phyloP scores from a whole-genome alignment of 352 stramenopile species.

The Phytophthora ramorum region DNA sequence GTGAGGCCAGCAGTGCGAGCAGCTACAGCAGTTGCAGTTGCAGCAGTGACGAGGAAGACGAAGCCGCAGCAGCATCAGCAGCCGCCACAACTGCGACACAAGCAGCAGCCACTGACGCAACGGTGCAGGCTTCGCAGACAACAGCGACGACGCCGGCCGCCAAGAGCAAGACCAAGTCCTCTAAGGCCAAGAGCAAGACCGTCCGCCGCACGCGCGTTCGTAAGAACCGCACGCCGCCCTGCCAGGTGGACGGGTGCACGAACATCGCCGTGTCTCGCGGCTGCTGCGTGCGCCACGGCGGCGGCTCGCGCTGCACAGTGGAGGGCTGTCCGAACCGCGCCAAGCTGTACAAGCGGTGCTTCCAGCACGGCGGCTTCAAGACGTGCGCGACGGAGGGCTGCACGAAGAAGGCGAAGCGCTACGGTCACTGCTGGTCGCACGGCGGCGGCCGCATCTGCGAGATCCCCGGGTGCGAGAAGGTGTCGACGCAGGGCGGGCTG shows the following conservation, averaged over 20 bases:
- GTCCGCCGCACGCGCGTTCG: constrained; percentile 21
- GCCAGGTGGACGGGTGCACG: constrained; percentile 67
- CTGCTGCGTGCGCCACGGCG: constrained; percentile 59
- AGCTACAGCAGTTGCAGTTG: constrained; percentile 18
- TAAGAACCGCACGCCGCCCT: constrained; percentile 60
- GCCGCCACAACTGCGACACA: neutral
- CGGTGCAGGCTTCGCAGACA: constrained; percentile 2
- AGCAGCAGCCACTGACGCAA: constrained; percentile 5
- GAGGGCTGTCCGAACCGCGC: constrained; percentile 61
- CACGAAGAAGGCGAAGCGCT: constrained; percentile 72
- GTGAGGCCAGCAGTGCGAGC: constrained; percentile 22
- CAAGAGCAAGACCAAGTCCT: constrained; percentile 10
- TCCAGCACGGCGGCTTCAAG: constrained; percentile 76
- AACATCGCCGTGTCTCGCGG: constrained; percentile 63
- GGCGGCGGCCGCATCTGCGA: constrained; percentile 74
- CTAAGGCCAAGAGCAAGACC: constrained; percentile 8
- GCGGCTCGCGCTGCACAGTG: constrained; percentile 52
- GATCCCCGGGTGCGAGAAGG: constrained; percentile 59
- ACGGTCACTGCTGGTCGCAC: constrained; percentile 78
- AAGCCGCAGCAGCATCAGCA: neutral
- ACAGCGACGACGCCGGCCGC: neutral
- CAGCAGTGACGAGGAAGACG: constrained; percentile 18
- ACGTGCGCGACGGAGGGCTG: constrained; percentile 71
- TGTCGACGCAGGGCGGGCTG: constrained; percentile 64
- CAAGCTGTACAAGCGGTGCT: constrained; percentile 74